These are phyloP conservation scores for Scedosporium minutisporum DNA, from an alignment of 2,329 filamentous ascomycete species.

Conservation along the genomic window DNA sequence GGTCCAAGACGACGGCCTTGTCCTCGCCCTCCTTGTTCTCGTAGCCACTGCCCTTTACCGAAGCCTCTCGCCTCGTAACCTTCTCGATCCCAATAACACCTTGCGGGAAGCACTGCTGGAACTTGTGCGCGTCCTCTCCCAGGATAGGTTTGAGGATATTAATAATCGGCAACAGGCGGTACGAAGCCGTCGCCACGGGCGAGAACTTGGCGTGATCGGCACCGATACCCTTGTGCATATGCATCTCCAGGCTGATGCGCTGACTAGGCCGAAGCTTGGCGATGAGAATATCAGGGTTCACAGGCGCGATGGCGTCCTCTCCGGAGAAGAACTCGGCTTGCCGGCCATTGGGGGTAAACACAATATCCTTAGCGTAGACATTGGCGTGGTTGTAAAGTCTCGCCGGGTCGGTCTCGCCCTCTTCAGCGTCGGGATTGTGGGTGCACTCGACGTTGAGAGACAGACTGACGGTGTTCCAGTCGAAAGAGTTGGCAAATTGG, in stretches of 20 bases:
- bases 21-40: slow-evolving; percentile 67
- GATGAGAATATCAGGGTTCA: slow-evolving; percentile 87
- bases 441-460: slow-evolving; percentile 71
- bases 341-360: slow-evolving; percentile 65
- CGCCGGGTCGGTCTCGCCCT: slow-evolving; percentile 67
- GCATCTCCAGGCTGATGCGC: slow-evolving; percentile 74
- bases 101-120: slow-evolving; percentile 76
- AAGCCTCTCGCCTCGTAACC: slow-evolving; percentile 58
- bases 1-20: slow-evolving; percentile 78
- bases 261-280: slow-evolving; percentile 90
- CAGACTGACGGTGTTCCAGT: slow-evolving; percentile 82
- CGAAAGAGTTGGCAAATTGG: slow-evolving; percentile 49
- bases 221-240: slow-evolving; percentile 91
- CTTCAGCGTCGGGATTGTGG: slow-evolving; percentile 61
- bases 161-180: slow-evolving; percentile 83
- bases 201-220: slow-evolving; percentile 96
- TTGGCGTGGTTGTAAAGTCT: slow-evolving; percentile 81
- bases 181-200: slow-evolving; percentile 87
- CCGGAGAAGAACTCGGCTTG: slow-evolving; percentile 62
- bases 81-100: slow-evolving; percentile 78
- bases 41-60: slow-evolving; percentile 51
- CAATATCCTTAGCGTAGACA: slow-evolving; percentile 69
- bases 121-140: slow-evolving; percentile 79
- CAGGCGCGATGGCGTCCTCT: slow-evolving; percentile 58
- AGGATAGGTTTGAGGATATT: slow-evolving; percentile 74